Conservation (phyloP, 345 rosid species). For the Chamaenerion angustifolium region DNA sequence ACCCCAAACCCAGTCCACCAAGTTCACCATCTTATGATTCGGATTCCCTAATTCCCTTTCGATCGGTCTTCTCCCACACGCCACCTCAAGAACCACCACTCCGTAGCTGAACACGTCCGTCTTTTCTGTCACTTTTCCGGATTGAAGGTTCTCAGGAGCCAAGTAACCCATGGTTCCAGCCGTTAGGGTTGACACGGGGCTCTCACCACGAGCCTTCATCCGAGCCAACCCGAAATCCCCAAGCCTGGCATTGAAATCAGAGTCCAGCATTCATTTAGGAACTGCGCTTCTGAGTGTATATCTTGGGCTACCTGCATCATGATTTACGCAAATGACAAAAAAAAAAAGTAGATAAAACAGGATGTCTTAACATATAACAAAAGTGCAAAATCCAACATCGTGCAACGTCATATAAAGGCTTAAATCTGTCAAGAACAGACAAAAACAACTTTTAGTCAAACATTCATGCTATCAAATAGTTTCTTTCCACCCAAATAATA, state of each 20-base stretch:
- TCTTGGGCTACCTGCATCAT: constrained; percentile 67
- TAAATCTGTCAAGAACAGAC: no score
- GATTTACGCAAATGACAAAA: neutral
- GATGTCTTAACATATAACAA: neutral
- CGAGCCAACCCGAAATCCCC: constrained; percentile 20
- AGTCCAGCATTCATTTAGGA: constrained; percentile 41
- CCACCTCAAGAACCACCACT: constrained; percentile 20
- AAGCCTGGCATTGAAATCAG: constrained; percentile 15
- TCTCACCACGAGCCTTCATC: constrained; percentile 15
- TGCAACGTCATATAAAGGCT: neutral
- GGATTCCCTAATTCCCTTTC: neutral
- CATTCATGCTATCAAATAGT: no score
- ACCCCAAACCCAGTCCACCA: constrained; percentile 91
- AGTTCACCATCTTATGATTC: constrained; percentile 55
- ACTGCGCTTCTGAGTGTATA: constrained; percentile 65
- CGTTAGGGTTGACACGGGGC: constrained; percentile 9
- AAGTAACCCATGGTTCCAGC: constrained; percentile 20
- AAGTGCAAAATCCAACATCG: neutral
- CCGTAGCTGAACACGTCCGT: constrained; percentile 25
- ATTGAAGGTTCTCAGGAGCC: constrained; percentile 14
- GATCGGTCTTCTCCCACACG: constrained; percentile 10
- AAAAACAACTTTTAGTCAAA: no score
- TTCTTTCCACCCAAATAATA: no score
- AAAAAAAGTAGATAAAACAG: neutral
- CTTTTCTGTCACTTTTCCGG: constrained; percentile 18